Base-by-base conservation (phyloP, 2,329 filamentous ascomycete genomes). In the Hypoxylon sp. region DNA sequence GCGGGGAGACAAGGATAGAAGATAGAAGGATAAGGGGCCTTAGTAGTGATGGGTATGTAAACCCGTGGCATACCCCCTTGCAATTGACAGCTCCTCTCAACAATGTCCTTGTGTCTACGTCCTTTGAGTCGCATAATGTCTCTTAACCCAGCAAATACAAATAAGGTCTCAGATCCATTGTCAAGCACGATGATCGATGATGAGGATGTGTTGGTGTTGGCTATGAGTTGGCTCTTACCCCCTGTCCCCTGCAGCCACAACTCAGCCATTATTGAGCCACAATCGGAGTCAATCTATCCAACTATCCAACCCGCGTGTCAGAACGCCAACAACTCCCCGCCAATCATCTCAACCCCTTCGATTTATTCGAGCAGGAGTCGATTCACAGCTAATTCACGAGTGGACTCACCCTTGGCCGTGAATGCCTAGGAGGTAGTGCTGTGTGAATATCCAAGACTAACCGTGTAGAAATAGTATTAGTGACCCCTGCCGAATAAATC, bases 291-390 rank as follows among this genome's bases (percentile, higher is more conserved):
- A 49, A 59, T 49, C 41, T 8, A 2, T 11, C 20, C 4, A 24
- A 15, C 41, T 8, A 2, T 11, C 20, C 4, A 24, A 15, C 20
- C 20, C 41, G 8, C 24, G 11, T 46, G 52, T 49, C 2, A n/a
- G 7, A 54, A 24, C 22, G 17, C 46, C 43, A 55, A 19, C 46
- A 28, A 53, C 47, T 55, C 19, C 47, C 30, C 66, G 44, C 58
- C 64, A 69, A 62, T 56, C 53, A 58, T 46, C 41, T 59, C 56
- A 65, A 59, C 55, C 67, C 56, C 68, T 65, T 53, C 43, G 66
- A 60, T 62, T 59, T 60, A 59, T 49, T 48, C 43, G 50, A 44
- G 50, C 32, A 44, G 32, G 58, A 59, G 30, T 39, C 32, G 37
- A 47, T 46, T 62, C 39, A 62, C 37, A 17, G n/a, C 37, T 41